Evolutionary conservation across 176 grass and related monocot species (phyloP), one percentile per base, ranked within the genome.

Genomic region (Carex parvula): DNA sequence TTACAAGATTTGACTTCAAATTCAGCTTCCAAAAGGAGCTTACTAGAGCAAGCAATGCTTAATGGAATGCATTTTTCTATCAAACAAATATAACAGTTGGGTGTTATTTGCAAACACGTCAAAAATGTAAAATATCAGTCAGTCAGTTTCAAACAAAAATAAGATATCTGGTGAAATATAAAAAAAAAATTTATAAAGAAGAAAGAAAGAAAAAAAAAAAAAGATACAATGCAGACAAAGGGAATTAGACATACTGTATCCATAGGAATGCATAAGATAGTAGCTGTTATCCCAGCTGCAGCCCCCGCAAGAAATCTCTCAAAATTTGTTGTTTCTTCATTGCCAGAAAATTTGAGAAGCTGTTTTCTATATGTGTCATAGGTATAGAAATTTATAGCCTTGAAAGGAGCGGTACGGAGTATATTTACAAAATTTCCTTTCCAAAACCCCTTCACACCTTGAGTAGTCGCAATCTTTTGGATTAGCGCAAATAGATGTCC

Each of bases 401-500:
- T 99, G 81, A 99, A 99, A 42, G 97, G 97, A 83, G 97, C 97
- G 13, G 93, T 99, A 29, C 97, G 97, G 68, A 99, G 97, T 66
- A 99, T 92, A 84, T 99, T 99, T 53, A 96, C 93, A 22, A 99
- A 88, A 41, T 99, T 99, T 2, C 97, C 97, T 82, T 96, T 99
- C 97, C 93, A 95, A 80, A 99, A 99, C 14, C 97, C 97, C 84
- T 94, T 99, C 80, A 95, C 60, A 4, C 97, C 93, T 76, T 99
- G 91, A 56, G 93, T 88, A 44, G 84, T 85, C 82, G 88, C 89
- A 75, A 99, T 99, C 73, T 85, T 91, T 18, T 96, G 86, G 14
- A 99, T 74, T 86, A 99, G 89, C 76, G 89, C 89, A 70, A 99
- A 89, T 55, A 99, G 62, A 95, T 99, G 86, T 58, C 89, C 93